Conservation (phyloP, 805 yeast species). For the Pichia sporocuriosa region DNA sequence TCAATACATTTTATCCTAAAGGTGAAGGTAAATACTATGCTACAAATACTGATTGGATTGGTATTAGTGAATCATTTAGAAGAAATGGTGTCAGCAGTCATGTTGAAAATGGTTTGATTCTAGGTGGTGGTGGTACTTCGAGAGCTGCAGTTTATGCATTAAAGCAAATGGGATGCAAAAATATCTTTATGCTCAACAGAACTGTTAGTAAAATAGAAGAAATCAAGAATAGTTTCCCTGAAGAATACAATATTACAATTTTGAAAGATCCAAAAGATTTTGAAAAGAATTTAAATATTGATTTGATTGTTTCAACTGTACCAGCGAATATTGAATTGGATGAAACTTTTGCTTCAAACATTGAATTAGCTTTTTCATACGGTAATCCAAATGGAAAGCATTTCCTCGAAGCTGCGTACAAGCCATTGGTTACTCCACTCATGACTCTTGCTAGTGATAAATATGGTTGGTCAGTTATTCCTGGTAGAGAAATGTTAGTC, state of each 20-base stretch:
- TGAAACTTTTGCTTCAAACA: conserved; percentile 36
- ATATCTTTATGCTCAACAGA: conserved; percentile 76
- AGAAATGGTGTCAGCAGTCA: conserved; percentile 55
- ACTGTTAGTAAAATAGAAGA: conserved; percentile 58
- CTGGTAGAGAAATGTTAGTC: conserved; percentile 88
- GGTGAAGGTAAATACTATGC: conserved; percentile 53
- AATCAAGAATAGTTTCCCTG: conserved; percentile 56
- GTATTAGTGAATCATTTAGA: conserved; percentile 64
- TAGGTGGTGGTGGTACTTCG: conserved; percentile 98
- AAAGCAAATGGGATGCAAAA: conserved; percentile 65
- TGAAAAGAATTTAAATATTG: conserved; percentile 38
- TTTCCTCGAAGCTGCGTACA: conserved; percentile 89
- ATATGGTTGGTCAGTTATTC: conserved; percentile 71
- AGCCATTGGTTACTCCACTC: conserved; percentile 79
- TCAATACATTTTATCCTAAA: conserved; percentile 72
- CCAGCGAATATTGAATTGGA: conserved; percentile 78
- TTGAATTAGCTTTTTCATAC: conserved; percentile 42
- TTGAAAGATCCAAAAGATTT: conserved; percentile 45
- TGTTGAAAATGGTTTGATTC: conserved; percentile 51
- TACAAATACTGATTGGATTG: conserved; percentile 95
- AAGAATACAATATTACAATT: conserved; percentile 47
- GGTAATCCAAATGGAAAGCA: conserved; percentile 40
- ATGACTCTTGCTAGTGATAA: conserved; percentile 67
- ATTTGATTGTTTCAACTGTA: conserved; percentile 68
- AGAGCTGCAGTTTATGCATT: conserved; percentile 91